Evolutionary conservation across 2,329 filamentous ascomycete genomes (phyloP), one percentile per base, ranked within the genome.

Genomic region (Gremmenia infestans): DNA sequence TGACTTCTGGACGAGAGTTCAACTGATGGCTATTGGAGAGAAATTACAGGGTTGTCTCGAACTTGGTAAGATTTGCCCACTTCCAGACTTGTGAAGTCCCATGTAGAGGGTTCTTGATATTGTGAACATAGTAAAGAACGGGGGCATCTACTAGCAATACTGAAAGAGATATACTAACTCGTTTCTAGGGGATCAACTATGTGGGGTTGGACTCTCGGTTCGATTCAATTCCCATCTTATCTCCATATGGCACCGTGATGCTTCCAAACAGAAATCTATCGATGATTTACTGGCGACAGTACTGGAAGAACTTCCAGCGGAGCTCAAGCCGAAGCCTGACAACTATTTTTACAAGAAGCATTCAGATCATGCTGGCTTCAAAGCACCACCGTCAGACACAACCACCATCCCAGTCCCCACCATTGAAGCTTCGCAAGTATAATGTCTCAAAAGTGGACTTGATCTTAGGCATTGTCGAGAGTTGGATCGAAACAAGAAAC

Each of bases 201-300:
- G 92, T 70, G 93, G 93, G 50, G 86, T 97, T 48, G 90, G 89
- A 43, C 85, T 94, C 62, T 91, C 88, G 1, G 89, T 93, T 56
- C 87, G 92, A 66, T 95, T 94, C 80, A 96, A 92, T 74, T 88
- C 86, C 32, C 86, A 93, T 70, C 83, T 96, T 64, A 87, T 97
- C 70, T 88, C 89, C 65, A 83, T 97, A 68, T 97, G 93, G 93
- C 94, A 96, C 75, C 89, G 94, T 60, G 88, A 96, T 68, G 86
- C 86, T 22, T 86, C 84, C 58, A 91, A 94, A 73, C 80, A 89
- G 68, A 84, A 82, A 64, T 94, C 91, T 5, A 82, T 94, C 64
- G 85, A 93, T 69, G 82, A 78, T 60, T 80, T 97, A 57, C 79
- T 92, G 49, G 76, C 82, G 60, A 87, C 83, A 48, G 85, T 96